Percentiles rank a stretch among this genome's conserved stretches.
phyloP scores from a whole-genome alignment of 176 grass and related monocot genomes.

The Raddia guianensis region DNA sequence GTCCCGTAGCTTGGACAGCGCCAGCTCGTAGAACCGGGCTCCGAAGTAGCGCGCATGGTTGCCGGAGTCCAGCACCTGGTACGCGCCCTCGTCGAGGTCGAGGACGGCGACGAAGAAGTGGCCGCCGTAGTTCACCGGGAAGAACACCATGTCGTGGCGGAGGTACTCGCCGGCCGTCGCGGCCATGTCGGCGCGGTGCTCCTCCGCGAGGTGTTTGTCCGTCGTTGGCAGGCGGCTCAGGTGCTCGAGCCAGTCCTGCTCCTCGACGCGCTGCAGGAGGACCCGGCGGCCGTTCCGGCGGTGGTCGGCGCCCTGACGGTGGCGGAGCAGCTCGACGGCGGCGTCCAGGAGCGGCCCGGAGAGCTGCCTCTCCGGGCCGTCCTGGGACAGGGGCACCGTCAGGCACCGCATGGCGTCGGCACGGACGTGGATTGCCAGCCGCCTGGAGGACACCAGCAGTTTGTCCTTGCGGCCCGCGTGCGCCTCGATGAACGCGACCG shows the following conservation, averaged over 20 bases:
- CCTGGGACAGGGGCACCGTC: slow-evolving; percentile 21
- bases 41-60: background rate
- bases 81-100: background rate
- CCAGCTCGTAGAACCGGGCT: background rate
- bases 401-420: slow-evolving; percentile 31
- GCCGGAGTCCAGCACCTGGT: slow-evolving; percentile 31
- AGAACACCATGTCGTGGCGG: slow-evolving; percentile 31
- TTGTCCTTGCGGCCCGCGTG: slow-evolving; percentile 29
- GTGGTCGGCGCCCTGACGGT: background rate
- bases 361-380: slow-evolving; percentile 29
- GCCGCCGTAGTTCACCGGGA: slow-evolving; percentile 19
- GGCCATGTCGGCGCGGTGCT: slow-evolving; percentile 8
- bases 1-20: slow-evolving; percentile 22
- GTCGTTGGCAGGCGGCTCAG: slow-evolving; percentile 4
- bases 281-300: background rate
- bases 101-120: slow-evolving; percentile 32
- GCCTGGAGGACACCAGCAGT: slow-evolving; percentile 23
- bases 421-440: slow-evolving; percentile 24
- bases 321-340: slow-evolving; percentile 4
- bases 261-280: slow-evolving; percentile 16
- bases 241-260: slow-evolving; percentile 38
- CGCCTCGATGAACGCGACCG: slow-evolving; percentile 15
- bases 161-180: slow-evolving; percentile 26
- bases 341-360: slow-evolving; percentile 19
- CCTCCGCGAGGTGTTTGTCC: background rate